Base-by-base conservation (phyloP, 2,329 filamentous ascomycete genomes). In the Verticillium klebahnii region DNA sequence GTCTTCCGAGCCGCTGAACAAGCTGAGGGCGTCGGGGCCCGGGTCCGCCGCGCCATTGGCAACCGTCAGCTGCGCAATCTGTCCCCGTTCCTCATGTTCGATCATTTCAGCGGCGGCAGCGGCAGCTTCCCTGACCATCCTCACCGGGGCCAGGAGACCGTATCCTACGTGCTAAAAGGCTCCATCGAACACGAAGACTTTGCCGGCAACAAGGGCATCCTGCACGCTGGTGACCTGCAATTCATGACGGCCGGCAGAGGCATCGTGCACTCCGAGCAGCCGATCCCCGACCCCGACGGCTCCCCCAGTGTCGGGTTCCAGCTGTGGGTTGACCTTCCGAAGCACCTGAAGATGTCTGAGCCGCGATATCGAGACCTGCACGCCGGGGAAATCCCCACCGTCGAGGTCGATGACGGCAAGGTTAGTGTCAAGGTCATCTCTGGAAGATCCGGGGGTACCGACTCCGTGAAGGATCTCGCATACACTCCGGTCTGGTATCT, bases 201-300 rank as follows among this genome's bases (percentile, higher is more conserved):
- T 68, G 89, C 91, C 2, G 93, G 93, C 15, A 89, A 95, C 78
- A 84, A 84, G 58, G 94, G 94, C 62, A 94, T 90, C 3, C 92
- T 98, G 67, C 83, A 89, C 63, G 78, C 90, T 0, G 94, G 94
- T n/a, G 94, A 97, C 73, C 78, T 98, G 57, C 94, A 98, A 73
- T 98, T 98, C 82, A 98, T 98, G 94, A 97, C 94, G 0, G 94
- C 94, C 1, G 94, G 94, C 3, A 81, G 84, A 23, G 94, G 94
- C 54, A 96, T 98, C 70, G 90, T 97, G 75, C 94, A 98, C 75
- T 92, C 93, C 40, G 94, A 98, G 77, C 97, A 97, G 93, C 94
- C 94, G 11, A 84, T 85, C 60, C 86, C 91, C 71, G 92, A 92
- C 72, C 73, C 82, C 1, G 90, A 95, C 72, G 91, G 91, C 58